A percentile compares a stretch with the other conserved stretches of the same genome.
Conservation (phyloP, 208 protist genomes). For the Angomonas ambiguus region DNA sequence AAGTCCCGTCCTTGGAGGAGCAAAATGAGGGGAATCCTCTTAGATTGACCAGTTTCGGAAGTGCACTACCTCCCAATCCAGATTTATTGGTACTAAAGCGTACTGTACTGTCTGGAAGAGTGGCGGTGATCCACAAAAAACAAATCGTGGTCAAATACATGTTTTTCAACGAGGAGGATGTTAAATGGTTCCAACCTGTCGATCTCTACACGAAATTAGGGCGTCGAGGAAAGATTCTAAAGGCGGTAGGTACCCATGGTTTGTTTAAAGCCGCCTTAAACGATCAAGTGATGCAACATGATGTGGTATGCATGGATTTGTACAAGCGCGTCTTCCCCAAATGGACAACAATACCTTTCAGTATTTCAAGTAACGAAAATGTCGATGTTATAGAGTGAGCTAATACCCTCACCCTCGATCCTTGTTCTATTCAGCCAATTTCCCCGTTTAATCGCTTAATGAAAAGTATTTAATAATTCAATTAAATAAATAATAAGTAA, state of each 20-base stretch:
- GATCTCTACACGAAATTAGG: constrained; percentile 96
- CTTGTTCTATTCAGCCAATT: not conserved
- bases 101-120: constrained; percentile 65
- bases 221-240: constrained; percentile 92
- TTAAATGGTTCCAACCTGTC: constrained; percentile 96
- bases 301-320: constrained; percentile 97
- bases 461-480: not conserved
- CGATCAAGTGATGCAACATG: constrained; percentile 91
- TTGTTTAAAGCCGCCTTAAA: constrained; percentile 96
- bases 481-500: not conserved
- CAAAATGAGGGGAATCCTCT: constrained; percentile 66
- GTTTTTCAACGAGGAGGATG: constrained; percentile 95
- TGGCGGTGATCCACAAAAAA: constrained; percentile 89
- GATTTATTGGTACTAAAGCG: constrained; percentile 82
- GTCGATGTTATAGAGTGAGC: constrained; percentile 22
- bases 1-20: constrained; percentile 81
- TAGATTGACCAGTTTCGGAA: constrained; percentile 72
- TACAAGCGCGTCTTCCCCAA: constrained; percentile 97
- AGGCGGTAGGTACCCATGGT: constrained; percentile 95
- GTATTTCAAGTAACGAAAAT: constrained; percentile 32
- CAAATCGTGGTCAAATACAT: constrained; percentile 95
- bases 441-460: not conserved
- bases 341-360: constrained; percentile 85
- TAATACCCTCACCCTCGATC: not conserved
- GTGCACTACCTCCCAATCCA: constrained; percentile 72